A percentile compares a stretch with the other conserved stretches of the same genome.
Conservation (phyloP, 306 rosid genomes). For the Trifolium dubium region DNA sequence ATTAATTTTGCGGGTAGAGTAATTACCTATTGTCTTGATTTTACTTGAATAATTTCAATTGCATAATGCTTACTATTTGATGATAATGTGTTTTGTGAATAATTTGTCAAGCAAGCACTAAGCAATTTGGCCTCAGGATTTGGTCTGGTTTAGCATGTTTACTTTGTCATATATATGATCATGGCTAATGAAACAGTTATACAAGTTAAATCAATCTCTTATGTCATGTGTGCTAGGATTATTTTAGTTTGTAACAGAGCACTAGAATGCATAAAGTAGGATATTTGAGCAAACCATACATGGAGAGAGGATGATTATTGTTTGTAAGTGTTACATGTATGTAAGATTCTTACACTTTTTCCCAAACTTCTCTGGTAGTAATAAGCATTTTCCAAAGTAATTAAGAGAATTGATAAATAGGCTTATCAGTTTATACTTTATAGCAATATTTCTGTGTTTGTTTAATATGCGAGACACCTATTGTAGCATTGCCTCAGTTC, state of each 20-base stretch:
- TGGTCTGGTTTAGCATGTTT: background rate
- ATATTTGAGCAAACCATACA: too few species aligned
- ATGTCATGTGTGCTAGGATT: background rate
- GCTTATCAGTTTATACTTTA: background rate
- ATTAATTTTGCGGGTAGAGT: constrained; percentile 1
- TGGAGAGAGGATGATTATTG: too few species aligned
- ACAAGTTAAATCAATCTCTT: background rate
- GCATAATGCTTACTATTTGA: constrained; percentile 17
- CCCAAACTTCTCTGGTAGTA: too few species aligned
- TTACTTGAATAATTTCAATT: background rate
- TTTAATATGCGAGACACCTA: background rate
- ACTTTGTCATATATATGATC: constrained; percentile 5
- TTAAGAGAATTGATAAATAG: background rate
- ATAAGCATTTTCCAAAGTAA: background rate
- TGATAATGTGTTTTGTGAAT: constrained; percentile 1
- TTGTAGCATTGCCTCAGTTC: background rate
- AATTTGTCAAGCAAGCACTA: background rate
- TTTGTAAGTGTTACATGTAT: too few species aligned
- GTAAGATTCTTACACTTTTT: too few species aligned
- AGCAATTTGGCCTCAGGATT: background rate
- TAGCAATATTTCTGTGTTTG: background rate
- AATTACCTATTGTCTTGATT: background rate
- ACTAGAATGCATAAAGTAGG: too few species aligned
- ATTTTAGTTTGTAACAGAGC: background rate
- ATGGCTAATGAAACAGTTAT: background rate